Base-by-base conservation (phyloP, 2,329 filamentous ascomycete genomes). In the Beauveria sp. region DNA sequence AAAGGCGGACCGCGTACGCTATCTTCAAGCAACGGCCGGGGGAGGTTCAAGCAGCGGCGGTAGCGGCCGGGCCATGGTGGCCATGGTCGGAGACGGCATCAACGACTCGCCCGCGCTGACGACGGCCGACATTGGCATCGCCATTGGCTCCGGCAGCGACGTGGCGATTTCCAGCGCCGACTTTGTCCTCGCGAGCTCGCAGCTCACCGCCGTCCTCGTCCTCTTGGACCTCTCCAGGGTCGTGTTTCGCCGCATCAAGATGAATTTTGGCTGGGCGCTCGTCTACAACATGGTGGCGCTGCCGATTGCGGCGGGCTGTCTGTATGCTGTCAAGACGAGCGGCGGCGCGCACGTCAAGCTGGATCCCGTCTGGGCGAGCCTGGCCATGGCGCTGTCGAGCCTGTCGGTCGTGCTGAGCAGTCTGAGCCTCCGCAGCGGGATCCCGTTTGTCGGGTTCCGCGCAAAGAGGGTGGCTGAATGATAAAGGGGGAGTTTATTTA, bases 381-480 rank as follows among this genome's bases (percentile, higher is more conserved):
- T 96, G 71, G 93, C 93, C 1, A 98, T 97, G 93, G 93, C 93
- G 28, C 74, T 93, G 72, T 96, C 92, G 74, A 93, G 89, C 73
- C 87, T 97, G 66, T 95, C 90, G 69, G 93, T 98, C 51, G 89
- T 97, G 56, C 76, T 85, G 70, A 96, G 91, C 72, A 93, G 89
- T 76, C 74, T 96, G 69, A 80, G 86, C 55, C 74, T 97, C 76
- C 83, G 87, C 70, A 81, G 72, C 60, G 65, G 70, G 54, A 62
- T 81, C 12, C 76, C 77, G 9, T 67, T 73, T 24, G 42, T 81
- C 10, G 79, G 80, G 2, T 83, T 80, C 67, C 71, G 76, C 62
- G 70, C 70, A 40, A 71, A 66, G 63, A 67, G 59, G 66, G 26
- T 56, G 51, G 51, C 7, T 16, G 45, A 14, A 1, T 62, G 14